phyloP scores from a whole-genome alignment of 495 filamentous ascomycete genomes.

The Penicillium flavigenum region DNA sequence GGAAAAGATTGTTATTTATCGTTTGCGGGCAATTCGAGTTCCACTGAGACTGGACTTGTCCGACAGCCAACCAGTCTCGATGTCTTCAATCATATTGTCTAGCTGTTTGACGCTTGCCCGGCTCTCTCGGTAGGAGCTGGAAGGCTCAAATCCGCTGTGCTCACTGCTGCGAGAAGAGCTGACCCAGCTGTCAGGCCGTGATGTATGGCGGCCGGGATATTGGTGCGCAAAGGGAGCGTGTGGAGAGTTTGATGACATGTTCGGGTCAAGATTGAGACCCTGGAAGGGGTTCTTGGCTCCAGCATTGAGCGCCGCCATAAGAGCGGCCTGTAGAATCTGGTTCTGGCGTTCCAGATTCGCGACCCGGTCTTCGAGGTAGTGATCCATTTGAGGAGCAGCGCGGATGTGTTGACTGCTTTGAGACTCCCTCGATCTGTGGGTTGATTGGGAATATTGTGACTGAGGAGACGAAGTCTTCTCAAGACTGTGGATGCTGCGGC shows the following conservation, averaged over 20 bases:
- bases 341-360: conserved; percentile 47
- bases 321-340: conserved; percentile 46
- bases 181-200: conserved; percentile 40
- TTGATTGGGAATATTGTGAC: conserved; percentile 27
- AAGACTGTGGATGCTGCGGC: conserved; percentile 18
- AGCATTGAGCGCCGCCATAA: conserved; percentile 42
- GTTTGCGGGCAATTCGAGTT: conserved; percentile 13
- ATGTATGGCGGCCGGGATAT: conserved; percentile 19
- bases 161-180: conserved; percentile 32
- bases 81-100: conserved; percentile 42
- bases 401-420: conserved; percentile 21
- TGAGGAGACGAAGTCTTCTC: conserved; percentile 29
- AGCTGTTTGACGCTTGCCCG: conserved; percentile 32
- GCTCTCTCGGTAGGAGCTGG: conserved; percentile 19
- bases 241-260: conserved; percentile 18
- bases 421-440: conserved; percentile 25
- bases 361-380: conserved; percentile 41
- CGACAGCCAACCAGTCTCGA: conserved; percentile 40
- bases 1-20: conserved; percentile 10
- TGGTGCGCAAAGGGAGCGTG: conserved; percentile 5
- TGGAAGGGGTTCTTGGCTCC: conserved; percentile 32
- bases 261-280: conserved; percentile 25
- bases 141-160: conserved; percentile 24
- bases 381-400: conserved; percentile 9
- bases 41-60: conserved; percentile 33